Conservation (phyloP, 2,329 filamentous ascomycete species). For the Stagonosporopsis chrysanthemi region DNA sequence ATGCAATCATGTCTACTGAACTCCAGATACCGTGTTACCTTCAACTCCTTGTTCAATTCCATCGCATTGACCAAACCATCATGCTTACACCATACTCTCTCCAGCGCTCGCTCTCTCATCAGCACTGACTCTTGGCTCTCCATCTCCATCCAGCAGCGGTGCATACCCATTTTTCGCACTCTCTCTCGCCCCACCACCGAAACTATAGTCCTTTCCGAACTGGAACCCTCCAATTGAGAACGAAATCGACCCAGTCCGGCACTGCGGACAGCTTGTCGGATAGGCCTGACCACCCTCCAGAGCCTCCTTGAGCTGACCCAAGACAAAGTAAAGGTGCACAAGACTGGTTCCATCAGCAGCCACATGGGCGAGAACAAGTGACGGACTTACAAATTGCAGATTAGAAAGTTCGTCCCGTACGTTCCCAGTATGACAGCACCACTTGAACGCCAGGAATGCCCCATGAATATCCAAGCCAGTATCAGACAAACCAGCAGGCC, state of each 20-base stretch:
- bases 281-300: conserved; percentile 23
- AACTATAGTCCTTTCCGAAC: conserved; percentile 9
- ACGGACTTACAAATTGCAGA: conserved; percentile 37
- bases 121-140: conserved; percentile 8
- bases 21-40: neutral
- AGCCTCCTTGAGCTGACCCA: conserved; percentile 25
- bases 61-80: neutral
- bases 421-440: conserved; percentile 32
- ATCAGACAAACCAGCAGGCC: conserved; percentile 36
- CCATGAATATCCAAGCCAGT: conserved; percentile 32
- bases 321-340: conserved; percentile 37
- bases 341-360: conserved; percentile 22
- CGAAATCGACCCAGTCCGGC: conserved; percentile 30
- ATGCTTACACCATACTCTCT: conserved; percentile 13
- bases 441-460: neutral
- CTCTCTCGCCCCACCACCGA: neutral
- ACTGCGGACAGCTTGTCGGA: conserved; percentile 36
- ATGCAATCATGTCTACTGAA: neutral
- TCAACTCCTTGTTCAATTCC: neutral
- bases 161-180: conserved; percentile 27
- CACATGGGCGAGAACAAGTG: neutral
- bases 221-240: conserved; percentile 17
- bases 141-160: conserved; percentile 28
- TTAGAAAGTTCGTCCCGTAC: conserved; percentile 39
- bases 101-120: conserved; percentile 15